Base-by-base conservation (phyloP, 2,329 filamentous ascomycete genomes). In the Diatrype stigma region DNA sequence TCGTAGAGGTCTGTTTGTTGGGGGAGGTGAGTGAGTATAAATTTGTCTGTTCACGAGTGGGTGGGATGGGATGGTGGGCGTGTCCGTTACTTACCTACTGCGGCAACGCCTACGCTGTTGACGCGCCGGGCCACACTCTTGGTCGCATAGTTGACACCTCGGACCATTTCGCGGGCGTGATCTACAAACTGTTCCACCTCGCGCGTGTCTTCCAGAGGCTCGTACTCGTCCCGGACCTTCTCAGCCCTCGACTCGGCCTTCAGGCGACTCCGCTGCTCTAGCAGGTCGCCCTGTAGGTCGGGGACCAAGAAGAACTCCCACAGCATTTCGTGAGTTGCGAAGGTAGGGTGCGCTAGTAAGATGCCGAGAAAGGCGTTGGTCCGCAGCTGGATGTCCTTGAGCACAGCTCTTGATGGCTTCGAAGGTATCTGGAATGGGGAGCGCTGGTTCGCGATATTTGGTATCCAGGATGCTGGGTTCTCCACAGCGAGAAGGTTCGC, bases 291-390 rank as follows among this genome's bases (percentile, higher is more conserved):
- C 65, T 96, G 90, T 46, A 99, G 83, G 60, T 99, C 94, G 1
- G 94, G 94, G 12, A 99, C 92, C 1, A 99, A 79, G 70, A 99
- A 96, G 72, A 99, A 99, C 63, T 99, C 94, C 95, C 94, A 99
- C 2, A 99, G 79, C 80, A 97, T 90, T 72, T 99, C 94, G 64
- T 99, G 95, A 0, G 90, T 96, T 0, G 90, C 82, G 65, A 99
- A 96, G 0, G 94, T 97, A 3, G 93, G 88, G 64, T 99, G 94
- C 8, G 82, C 79, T 23, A 99, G 78, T 56, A 99, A 79, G 17
- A 91, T 90, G 58, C 89, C 90, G 60, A 99, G 73, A 62, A 97
- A 96, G 59, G 84, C 87, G 69, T 99, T 90, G 19, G 96, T 83
- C 16, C 87, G 84, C 42, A 90, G 74, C 66, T 99, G 95, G 47